A percentile compares a stretch with the other conserved stretches of the same genome.
These are phyloP conservation scores for Cladorrhinum samala DNA, from an alignment of 495 filamentous ascomycete species.

Conservation along the genomic window DNA sequence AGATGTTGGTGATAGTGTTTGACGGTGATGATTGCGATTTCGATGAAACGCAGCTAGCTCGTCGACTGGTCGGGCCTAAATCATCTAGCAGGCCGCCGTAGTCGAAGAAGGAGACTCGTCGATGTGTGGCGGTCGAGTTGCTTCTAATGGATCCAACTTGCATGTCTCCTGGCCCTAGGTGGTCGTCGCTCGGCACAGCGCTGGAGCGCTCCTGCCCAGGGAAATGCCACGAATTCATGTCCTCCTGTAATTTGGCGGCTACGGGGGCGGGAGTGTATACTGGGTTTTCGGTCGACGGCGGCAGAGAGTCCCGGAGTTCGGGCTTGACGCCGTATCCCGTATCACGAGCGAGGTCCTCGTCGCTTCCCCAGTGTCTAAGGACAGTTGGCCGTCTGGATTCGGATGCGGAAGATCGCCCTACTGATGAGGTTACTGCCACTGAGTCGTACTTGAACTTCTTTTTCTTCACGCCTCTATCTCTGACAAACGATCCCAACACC, in stretches of 20 bases:
- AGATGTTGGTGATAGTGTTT: slow-evolving; percentile 20
- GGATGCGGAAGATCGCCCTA: slow-evolving; percentile 40
- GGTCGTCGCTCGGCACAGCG: slow-evolving; percentile 30
- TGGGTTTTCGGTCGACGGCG: slow-evolving; percentile 15
- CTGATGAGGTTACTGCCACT: slow-evolving; percentile 30
- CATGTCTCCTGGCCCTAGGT: slow-evolving; percentile 17
- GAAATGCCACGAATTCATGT: slow-evolving; percentile 37
- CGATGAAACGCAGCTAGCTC: slow-evolving; percentile 28
- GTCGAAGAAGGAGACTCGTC: slow-evolving; percentile 62
- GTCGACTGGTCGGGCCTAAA: slow-evolving; percentile 19
- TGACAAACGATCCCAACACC: slow-evolving; percentile 74
- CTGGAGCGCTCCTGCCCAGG: slow-evolving; percentile 23
- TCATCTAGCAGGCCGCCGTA: slow-evolving; percentile 58
- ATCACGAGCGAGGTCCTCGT: slow-evolving; percentile 70
- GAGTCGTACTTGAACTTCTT: slow-evolving; percentile 60
- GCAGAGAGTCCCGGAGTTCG: slow-evolving; percentile 42
- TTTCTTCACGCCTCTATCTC: slow-evolving; percentile 74
- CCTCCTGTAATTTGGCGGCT: slow-evolving; percentile 18
- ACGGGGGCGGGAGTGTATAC: slow-evolving; percentile 29
- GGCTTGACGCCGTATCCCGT: slow-evolving; percentile 61
- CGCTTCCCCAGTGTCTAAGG: slow-evolving; percentile 70
- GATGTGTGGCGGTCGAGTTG: slow-evolving; percentile 37
- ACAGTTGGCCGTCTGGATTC: slow-evolving; percentile 41
- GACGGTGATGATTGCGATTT: not conserved
- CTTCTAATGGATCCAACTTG: slow-evolving; percentile 20